These are phyloP conservation scores for Pythium rishiriense DNA, from an alignment of 352 stramenopile genomes.

Conservation along the genomic window DNA sequence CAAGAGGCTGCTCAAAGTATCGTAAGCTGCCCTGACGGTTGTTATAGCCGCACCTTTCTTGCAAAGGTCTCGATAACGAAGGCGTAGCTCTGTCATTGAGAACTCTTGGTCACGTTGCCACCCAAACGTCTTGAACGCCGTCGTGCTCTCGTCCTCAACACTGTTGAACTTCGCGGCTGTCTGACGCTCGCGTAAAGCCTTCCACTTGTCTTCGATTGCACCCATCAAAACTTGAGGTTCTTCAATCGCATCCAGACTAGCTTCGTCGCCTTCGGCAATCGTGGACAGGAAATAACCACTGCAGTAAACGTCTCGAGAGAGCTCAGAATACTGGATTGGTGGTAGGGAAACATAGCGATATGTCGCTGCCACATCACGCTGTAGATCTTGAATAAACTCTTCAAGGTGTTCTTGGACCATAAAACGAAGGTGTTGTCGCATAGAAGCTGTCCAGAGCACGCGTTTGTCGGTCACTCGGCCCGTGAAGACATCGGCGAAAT, in stretches of 20 bases:
- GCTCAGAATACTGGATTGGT: conserved; percentile 64
- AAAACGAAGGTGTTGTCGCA: conserved; percentile 69
- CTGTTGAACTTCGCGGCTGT: conserved; percentile 32
- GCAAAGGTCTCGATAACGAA: conserved; percentile 68
- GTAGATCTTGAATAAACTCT: conserved; percentile 63
- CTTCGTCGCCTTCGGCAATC: conserved; percentile 51
- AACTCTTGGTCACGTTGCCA: conserved; percentile 53
- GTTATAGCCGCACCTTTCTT: conserved; percentile 41
- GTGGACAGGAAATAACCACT: conserved; percentile 75
- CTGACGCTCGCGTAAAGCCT: conserved; percentile 51
- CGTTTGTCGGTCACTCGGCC: conserved; percentile 60
- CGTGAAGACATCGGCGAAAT: conserved; percentile 69
- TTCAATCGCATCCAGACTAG: conserved; percentile 64
- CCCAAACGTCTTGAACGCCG: conserved; percentile 68
- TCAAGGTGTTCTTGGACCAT: conserved; percentile 76
- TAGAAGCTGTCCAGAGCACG: conserved; percentile 65
- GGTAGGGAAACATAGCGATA: conserved; percentile 72
- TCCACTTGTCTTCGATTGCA: conserved; percentile 81
- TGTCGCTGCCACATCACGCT: conserved; percentile 46
- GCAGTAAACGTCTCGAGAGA: conserved; percentile 77
- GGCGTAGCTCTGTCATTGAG: conserved; percentile 50
- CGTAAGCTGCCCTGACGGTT: conserved; percentile 60
- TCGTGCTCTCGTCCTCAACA: conserved; percentile 43
- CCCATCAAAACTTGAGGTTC: conserved; percentile 75
- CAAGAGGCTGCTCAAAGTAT: conserved; percentile 50